Evolutionary conservation across 1,284 basidiomycete species (phyloP).

Genomic region (Phaffia rhodozyma): DNA sequence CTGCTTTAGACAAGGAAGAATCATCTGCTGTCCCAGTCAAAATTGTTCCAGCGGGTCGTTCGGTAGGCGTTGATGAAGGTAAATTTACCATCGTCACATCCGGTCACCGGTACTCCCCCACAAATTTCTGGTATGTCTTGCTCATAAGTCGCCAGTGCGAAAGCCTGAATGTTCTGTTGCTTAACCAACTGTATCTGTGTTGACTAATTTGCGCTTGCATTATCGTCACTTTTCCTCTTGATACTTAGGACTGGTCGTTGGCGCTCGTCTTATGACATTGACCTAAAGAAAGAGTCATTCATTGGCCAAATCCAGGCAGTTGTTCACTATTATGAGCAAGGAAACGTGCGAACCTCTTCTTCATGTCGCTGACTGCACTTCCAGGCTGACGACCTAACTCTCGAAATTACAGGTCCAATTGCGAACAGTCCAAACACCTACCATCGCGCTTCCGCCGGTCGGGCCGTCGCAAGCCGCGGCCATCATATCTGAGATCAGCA

Average conservation of each 20-base stretch:
- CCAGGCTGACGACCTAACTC: background rate
- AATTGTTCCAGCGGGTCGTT: background rate
- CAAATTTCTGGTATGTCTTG: conserved; percentile 67
- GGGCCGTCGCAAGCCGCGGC: conserved; percentile 50
- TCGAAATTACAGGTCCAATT: conserved; percentile 62
- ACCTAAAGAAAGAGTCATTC: conserved; percentile 31
- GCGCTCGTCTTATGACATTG: conserved; percentile 47
- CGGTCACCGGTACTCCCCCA: conserved; percentile 83
- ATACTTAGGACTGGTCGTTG: conserved; percentile 71
- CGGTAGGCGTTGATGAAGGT: conserved; percentile 2
- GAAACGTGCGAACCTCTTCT: conserved; percentile 51
- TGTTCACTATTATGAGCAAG: conserved; percentile 93
- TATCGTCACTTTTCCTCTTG: conserved; percentile 9
- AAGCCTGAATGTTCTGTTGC: background rate
- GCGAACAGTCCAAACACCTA: conserved; percentile 54
- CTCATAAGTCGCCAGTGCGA: background rate
- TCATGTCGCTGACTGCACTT: background rate
- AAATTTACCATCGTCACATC: conserved; percentile 67
- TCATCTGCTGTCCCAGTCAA: background rate
- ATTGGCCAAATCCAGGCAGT: conserved; percentile 57
- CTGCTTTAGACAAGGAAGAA: conserved; percentile 1
- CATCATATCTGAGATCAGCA: conserved; percentile 64
- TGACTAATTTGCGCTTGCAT: background rate
- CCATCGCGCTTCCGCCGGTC: conserved; percentile 47
- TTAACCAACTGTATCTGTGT: background rate